Conservation (phyloP, 78 protist genomes). For the Parvularia atlantis region DNA sequence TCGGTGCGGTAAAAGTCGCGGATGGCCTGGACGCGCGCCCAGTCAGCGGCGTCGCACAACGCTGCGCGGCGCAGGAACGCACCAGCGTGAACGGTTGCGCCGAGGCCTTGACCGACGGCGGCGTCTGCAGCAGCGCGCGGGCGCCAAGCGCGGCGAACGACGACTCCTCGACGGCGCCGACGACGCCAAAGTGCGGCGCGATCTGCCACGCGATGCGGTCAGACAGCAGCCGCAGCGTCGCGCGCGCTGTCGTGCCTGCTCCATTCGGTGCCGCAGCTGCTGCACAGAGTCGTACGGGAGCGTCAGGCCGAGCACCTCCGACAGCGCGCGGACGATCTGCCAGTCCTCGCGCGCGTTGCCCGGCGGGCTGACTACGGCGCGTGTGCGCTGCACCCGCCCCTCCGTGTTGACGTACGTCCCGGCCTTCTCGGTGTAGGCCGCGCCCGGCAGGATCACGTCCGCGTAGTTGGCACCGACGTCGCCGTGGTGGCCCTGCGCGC, state of each 20-base stretch:
- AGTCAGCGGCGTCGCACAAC: neutral
- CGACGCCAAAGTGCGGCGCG: too few species aligned
- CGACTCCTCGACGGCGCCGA: too few species aligned
- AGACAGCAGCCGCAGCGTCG: too few species aligned
- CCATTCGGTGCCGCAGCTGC: too few species aligned
- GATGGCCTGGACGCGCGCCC: neutral
- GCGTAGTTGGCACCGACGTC: conserved; percentile 37
- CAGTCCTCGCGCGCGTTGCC: conserved; percentile 55
- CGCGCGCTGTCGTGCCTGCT: too few species aligned
- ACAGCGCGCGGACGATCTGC: conserved; percentile 40
- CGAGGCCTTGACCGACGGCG: neutral
- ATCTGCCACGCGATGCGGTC: too few species aligned
- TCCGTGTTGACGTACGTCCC: conserved; percentile 53
- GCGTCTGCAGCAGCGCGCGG: neutral
- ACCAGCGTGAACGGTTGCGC: neutral
- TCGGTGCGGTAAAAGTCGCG: conserved; percentile 26
- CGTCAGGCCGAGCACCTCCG: conserved; percentile 10
- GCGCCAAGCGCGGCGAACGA: neutral
- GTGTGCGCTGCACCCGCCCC: conserved; percentile 49
- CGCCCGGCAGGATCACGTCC: conserved; percentile 51
- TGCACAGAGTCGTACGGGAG: conserved; percentile 24
- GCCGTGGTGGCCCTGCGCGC: conserved; percentile 22
- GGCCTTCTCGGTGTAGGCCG: conserved; percentile 58
- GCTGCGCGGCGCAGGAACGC: neutral
- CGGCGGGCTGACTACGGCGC: conserved; percentile 33